A percentile compares a stretch with the other conserved stretches of the same genome.
These are phyloP conservation scores for Aurantiochytrium sp. DNA, from an alignment of 108 stramenopile genomes.

Conservation along the genomic window DNA sequence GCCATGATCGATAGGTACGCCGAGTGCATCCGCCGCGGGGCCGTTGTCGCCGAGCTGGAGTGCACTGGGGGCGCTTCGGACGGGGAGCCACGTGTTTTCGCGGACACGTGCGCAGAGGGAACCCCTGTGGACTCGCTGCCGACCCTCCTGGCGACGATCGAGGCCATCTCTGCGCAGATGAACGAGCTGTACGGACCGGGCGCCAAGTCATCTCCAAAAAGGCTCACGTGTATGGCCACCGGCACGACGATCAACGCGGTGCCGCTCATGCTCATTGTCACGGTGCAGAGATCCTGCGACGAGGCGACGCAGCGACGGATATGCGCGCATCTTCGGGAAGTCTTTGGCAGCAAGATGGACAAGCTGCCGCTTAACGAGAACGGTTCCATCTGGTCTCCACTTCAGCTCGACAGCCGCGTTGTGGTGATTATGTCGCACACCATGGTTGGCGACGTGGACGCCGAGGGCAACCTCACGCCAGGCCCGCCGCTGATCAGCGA, in stretches of 20 bases:
- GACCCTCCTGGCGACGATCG: neutral
- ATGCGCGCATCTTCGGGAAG: neutral
- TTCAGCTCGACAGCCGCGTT: neutral
- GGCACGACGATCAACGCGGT: neutral
- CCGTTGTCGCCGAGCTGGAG: neutral
- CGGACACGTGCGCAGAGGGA: neutral
- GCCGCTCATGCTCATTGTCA: neutral
- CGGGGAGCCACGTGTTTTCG: neutral
- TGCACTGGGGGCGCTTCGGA: neutral
- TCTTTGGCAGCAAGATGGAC: neutral
- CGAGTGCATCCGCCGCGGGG: neutral
- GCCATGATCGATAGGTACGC: neutral
- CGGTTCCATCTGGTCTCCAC: neutral
- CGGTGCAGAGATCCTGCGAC: neutral
- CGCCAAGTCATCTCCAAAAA: neutral
- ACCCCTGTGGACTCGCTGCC: neutral
- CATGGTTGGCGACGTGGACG: neutral
- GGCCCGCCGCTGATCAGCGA: neutral
- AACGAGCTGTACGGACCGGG: neutral
- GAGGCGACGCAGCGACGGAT: neutral
- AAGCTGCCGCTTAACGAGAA: neutral
- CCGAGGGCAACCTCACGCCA: neutral
- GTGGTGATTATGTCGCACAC: neutral
- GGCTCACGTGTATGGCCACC: neutral
- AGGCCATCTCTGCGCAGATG: neutral